These are phyloP conservation scores for Paradendryphiella salina DNA, from an alignment of 2,329 filamentous ascomycete genomes.

Conservation along the genomic window DNA sequence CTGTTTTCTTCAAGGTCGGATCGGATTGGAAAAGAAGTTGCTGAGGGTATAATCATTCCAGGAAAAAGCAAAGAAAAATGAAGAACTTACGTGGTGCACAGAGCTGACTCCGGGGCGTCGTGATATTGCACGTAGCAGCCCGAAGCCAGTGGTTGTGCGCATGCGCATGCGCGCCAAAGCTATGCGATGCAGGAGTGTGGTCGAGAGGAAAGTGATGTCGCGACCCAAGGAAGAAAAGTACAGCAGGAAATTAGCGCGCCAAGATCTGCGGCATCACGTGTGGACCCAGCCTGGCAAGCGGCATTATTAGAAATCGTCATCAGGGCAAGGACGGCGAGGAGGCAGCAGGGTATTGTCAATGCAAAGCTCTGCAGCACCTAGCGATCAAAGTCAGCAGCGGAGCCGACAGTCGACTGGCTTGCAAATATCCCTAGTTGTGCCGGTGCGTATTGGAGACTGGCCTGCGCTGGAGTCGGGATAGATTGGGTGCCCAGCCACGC, in stretches of 20 bases:
- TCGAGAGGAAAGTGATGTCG: slow-evolving; percentile 15
- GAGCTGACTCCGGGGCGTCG: slow-evolving; percentile 7
- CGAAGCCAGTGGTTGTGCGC: slow-evolving; percentile 9
- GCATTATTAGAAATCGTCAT: slow-evolving; percentile 17
- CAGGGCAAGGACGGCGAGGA: background rate
- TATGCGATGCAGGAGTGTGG: background rate
- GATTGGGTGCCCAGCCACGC: slow-evolving; percentile 28
- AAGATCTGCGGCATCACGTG: slow-evolving; percentile 15
- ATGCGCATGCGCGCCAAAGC: background rate
- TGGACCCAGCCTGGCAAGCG: slow-evolving; percentile 7
- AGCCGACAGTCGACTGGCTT: background rate
- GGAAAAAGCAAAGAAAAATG: slow-evolving; percentile 19
- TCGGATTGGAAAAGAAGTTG: slow-evolving; percentile 87
- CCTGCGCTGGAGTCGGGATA: slow-evolving; percentile 11
- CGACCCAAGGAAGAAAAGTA: slow-evolving; percentile 31
- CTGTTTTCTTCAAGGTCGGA: slow-evolving; percentile 81
- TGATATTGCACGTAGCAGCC: slow-evolving; percentile 4
- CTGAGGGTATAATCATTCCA: slow-evolving; percentile 73
- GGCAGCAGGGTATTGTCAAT: background rate
- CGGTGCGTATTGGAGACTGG: background rate
- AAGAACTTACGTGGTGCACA: slow-evolving; percentile 7
- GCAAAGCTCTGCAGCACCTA: background rate
- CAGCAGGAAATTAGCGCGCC: slow-evolving; percentile 22
- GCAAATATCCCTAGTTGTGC: background rate
- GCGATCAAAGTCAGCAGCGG: background rate